These are phyloP conservation scores for Pharus latifolius DNA, from an alignment of 176 grass and related monocot genomes.

Conservation along the genomic window DNA sequence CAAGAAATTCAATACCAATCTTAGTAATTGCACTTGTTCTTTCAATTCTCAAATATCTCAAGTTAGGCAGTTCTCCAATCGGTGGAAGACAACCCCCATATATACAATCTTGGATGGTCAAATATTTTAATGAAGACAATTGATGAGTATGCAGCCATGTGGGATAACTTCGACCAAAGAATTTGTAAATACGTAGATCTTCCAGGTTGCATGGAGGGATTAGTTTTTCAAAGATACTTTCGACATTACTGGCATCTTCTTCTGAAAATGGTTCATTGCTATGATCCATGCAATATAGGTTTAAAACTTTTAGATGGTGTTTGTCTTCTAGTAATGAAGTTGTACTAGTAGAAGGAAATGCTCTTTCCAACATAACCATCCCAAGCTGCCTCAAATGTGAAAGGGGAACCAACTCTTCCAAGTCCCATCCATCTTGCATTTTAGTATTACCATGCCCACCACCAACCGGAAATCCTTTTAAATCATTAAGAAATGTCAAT, in stretches of 20 bases:
- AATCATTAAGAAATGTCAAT: too few relatives aligned
- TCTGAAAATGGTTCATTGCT: background rate
- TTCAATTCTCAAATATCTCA: constrained; percentile 4
- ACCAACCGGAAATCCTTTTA: too few relatives aligned
- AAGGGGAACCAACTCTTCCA: too few relatives aligned
- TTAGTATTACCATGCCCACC: too few relatives aligned
- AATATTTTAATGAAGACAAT: background rate
- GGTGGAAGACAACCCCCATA: background rate
- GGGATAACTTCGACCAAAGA: background rate
- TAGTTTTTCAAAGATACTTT: constrained; percentile 6
- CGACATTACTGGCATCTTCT: background rate
- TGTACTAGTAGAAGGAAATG: too few relatives aligned
- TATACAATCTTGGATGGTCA: background rate
- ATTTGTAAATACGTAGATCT: accelerated
- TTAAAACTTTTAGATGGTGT: too few relatives aligned
- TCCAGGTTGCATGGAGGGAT: too few relatives aligned
- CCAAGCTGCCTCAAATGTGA: too few relatives aligned
- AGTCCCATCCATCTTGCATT: too few relatives aligned
- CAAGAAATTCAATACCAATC: constrained; percentile 10
- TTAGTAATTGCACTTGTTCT: background rate
- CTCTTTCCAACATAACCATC: too few relatives aligned
- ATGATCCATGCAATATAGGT: background rate
- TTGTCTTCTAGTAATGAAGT: too few relatives aligned
- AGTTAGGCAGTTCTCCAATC: background rate
- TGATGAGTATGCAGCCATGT: background rate